These are phyloP conservation scores for Eucalyptus regnans DNA, from an alignment of 345 rosid species.

Conservation along the genomic window DNA sequence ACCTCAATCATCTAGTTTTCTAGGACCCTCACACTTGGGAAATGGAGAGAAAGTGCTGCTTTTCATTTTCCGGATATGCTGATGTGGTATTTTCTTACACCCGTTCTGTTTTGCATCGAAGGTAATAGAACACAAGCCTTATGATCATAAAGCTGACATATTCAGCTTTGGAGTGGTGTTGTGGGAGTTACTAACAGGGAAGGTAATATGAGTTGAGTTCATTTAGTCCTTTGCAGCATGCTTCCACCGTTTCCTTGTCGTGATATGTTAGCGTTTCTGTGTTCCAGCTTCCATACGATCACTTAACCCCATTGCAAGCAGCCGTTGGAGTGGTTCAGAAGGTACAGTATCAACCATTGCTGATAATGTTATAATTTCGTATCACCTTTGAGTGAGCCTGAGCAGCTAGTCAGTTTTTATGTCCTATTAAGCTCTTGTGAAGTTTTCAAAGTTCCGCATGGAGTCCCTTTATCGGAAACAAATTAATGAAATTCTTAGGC, in stretches of 20 bases:
- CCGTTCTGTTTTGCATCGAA: constrained; percentile 11
- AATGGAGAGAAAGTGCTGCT: not conserved
- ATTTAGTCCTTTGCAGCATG: not conserved
- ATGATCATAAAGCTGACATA: constrained; percentile 96
- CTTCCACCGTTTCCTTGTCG: not conserved
- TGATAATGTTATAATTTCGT: not conserved
- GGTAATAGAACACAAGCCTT: constrained; percentile 96
- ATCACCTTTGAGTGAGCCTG: not conserved
- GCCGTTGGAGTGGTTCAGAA: constrained; percentile 97
- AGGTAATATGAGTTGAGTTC: constrained; percentile 29
- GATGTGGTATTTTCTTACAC: not conserved
- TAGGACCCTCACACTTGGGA: not conserved
- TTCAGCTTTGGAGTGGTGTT: constrained; percentile 86
- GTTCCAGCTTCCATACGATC: constrained; percentile 86
- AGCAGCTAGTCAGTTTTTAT: not conserved
- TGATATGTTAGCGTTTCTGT: not conserved
- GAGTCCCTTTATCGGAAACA: not conserved
- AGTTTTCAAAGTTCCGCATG: not conserved
- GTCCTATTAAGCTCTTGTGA: not conserved
- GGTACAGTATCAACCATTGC: constrained; percentile 20
- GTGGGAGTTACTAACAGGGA: constrained; percentile 92
- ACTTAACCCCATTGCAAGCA: constrained; percentile 91
- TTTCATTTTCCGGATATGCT: not conserved
- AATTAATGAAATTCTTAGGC: not conserved
- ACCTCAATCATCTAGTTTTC: not conserved